These are phyloP conservation scores for Saccharomycopsis fermentans DNA, from an alignment of 805 yeast genomes.

Conservation along the genomic window DNA sequence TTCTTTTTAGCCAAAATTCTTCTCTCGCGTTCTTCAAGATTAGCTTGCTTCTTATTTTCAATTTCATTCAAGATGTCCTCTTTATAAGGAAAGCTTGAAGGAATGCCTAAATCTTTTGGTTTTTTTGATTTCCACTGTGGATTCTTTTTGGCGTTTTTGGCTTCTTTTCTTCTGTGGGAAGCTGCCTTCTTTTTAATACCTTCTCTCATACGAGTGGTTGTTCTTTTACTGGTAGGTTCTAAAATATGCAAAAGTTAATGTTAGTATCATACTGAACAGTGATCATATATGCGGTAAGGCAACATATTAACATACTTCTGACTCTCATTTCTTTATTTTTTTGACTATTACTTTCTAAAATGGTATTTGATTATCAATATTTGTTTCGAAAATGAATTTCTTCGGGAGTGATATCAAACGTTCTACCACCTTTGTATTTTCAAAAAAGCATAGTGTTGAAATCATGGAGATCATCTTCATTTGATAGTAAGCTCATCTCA, in stretches of 20 bases:
- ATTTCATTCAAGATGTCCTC: constrained; percentile 67
- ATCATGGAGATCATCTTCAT: background rate
- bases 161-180: constrained; percentile 81
- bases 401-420: background rate
- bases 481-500: background rate
- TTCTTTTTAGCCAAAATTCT: constrained; percentile 40
- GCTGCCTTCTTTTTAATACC: constrained; percentile 94
- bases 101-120: constrained; percentile 90
- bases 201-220: constrained; percentile 86
- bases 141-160: constrained; percentile 76
- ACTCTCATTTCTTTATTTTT: constrained; percentile 4
- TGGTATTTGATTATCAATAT: background rate
- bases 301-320: constrained; percentile 1
- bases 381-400: background rate
- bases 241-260: background rate
- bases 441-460: no score
- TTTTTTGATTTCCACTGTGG: constrained; percentile 84
- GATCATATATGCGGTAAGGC: no score
- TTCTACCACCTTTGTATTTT: background rate
- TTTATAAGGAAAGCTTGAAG: constrained; percentile 90
- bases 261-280: background rate
- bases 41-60: constrained; percentile 49
- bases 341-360: background rate
- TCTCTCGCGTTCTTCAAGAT: constrained; percentile 43
- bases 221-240: constrained; percentile 62